Evolutionary conservation across 257 asterid genomes (phyloP).

Genomic region (Anisodus acutangulus): DNA sequence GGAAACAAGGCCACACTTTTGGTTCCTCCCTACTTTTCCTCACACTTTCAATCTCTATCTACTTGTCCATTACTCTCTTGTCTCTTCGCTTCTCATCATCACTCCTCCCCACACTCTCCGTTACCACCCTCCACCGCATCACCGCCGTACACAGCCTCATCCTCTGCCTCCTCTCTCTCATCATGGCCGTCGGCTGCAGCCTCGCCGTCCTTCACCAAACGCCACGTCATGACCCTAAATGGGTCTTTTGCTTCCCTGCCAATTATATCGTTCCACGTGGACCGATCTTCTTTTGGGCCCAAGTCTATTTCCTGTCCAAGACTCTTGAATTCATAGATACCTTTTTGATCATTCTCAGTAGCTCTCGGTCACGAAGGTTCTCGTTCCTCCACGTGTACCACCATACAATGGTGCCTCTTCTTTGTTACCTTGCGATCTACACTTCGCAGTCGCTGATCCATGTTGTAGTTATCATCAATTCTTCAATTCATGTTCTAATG

Average conservation of each 20-base stretch:
- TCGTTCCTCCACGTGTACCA: slow-evolving; percentile 94
- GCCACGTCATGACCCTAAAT: slow-evolving; percentile 51
- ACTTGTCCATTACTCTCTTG: slow-evolving; percentile 59
- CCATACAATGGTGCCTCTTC: slow-evolving; percentile 74
- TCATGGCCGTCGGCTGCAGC: slow-evolving; percentile 68
- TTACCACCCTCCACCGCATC: slow-evolving; percentile 64
- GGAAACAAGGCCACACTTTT: slow-evolving; percentile 61
- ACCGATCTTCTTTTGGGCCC: slow-evolving; percentile 83
- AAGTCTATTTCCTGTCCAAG: slow-evolving; percentile 73
- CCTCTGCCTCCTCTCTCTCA: slow-evolving; percentile 73
- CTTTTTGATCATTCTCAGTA: slow-evolving; percentile 57
- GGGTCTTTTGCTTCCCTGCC: slow-evolving; percentile 80
- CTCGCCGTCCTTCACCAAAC: slow-evolving; percentile 70
- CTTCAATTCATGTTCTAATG: slow-evolving; percentile 83
- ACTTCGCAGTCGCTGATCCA: slow-evolving; percentile 67
- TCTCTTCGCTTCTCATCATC: slow-evolving; percentile 45
- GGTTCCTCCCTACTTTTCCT: slow-evolving; percentile 67
- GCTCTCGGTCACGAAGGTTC: slow-evolving; percentile 60
- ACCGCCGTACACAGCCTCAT: slow-evolving; percentile 70
- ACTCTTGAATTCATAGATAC: slow-evolving; percentile 80
- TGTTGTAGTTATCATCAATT: slow-evolving; percentile 77
- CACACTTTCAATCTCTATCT: slow-evolving; percentile 54
- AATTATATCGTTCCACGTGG: slow-evolving; percentile 55
- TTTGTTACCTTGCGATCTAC: slow-evolving; percentile 69
- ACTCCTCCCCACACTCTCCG: slow-evolving; percentile 42